Evolutionary conservation across 495 filamentous ascomycete species (phyloP), one percentile per base, ranked within the genome.

Genomic region (Aspergillus saccharolyticus): DNA sequence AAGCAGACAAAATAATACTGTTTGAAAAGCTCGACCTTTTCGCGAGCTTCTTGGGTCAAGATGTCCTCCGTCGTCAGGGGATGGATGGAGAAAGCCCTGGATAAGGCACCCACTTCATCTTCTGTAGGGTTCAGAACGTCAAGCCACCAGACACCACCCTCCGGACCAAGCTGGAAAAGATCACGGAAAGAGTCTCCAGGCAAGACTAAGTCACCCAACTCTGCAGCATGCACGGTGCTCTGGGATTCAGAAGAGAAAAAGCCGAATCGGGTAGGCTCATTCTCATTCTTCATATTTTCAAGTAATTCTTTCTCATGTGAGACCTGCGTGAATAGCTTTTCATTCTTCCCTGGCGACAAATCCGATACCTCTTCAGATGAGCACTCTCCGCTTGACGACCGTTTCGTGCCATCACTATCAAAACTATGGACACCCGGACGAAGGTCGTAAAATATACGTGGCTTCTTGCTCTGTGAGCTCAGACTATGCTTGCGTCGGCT

Each of bases 1-100:
- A 97, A 98, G 69, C 89, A 96, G 52, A 96, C 90, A 65, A 98
- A 96, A 67, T 98, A 98, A 77, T 98, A 98, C 47, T 89, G 87
- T 24, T 90, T 87, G 75, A 98, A 98, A 30, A 98, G 84, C 70
- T 98, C 94, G 33, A 98, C 96, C 75, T 98, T 98, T 75, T 98
- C 93, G 20, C 93, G 90, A 16, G 91, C 86, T 75, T 98, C 93
- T 67, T 96, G 91, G 2, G 87, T 94, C 33, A 85, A 83, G 58
- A 98, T 96, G 77, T 98, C 93, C 73, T 98, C 93, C 17, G 88
- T 87, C 10, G 93, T 97, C 71, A 98, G 70, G 4, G 91, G 93
- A 70, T 98, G 93, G 49, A 97, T 88, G 8, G 87, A 87, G 67
- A 98, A 98, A 4, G 95, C 91, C 56, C 87, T 86, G 69, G 89